Evolutionary conservation across 2,329 filamentous ascomycete genomes (phyloP).

Genomic region (Hirsutella thompsonii): DNA sequence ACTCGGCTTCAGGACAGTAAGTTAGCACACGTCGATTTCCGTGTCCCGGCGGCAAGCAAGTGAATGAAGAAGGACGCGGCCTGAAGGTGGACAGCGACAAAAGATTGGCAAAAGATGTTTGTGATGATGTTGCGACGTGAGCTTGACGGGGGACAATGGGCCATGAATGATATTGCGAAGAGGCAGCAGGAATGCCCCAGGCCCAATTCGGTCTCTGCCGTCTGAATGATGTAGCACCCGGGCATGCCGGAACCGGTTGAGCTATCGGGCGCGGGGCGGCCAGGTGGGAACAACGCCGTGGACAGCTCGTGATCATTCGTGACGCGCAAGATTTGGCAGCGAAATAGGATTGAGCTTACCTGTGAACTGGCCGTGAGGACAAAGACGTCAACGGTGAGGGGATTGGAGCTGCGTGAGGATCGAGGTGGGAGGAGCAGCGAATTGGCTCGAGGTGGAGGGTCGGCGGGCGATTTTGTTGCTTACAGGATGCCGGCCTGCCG

Average conservation of each 20-base stretch:
- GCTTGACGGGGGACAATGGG: neutral
- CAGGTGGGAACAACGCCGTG: neutral
- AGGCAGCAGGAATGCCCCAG: neutral
- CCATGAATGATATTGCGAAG: neutral
- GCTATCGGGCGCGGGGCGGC: neutral
- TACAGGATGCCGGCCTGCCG: neutral
- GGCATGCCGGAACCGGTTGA: neutral
- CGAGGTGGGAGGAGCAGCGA: conserved; percentile 8
- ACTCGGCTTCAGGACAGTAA: neutral
- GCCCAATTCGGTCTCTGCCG: neutral
- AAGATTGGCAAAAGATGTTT: neutral
- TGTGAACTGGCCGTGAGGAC: too few species aligned
- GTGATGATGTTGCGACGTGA: neutral
- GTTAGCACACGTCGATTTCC: neutral
- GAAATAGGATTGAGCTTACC: too few species aligned
- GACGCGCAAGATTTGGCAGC: too few species aligned
- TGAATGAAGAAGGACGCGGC: neutral
- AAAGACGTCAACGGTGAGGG: too few species aligned
- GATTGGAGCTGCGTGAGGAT: conserved; percentile 3
- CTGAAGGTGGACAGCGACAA: neutral
- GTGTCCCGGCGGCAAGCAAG: neutral
- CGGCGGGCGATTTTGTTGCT: conserved; percentile 13
- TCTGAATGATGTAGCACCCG: neutral
- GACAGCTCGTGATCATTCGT: neutral
- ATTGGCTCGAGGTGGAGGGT: conserved; percentile 9